Evolutionary conservation across 768 basidiomycete species (phyloP).

Genomic region (Russula sp.): DNA sequence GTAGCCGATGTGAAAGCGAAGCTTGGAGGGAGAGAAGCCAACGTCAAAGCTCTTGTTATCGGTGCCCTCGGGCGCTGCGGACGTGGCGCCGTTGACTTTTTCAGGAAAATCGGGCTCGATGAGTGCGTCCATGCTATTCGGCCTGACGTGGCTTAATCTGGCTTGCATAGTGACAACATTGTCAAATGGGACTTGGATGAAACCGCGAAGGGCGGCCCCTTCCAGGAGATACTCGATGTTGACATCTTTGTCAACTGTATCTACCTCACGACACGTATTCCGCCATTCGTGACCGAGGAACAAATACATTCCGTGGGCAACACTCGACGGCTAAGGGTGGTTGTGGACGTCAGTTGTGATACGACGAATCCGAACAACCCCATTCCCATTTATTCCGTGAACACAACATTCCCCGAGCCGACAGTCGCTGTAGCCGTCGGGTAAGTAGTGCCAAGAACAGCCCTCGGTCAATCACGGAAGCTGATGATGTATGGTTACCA

Average conservation of each 20-base stretch:
- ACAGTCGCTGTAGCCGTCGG: slow-evolving; percentile 83
- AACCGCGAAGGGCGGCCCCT: slow-evolving; percentile 95
- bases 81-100: slow-evolving; percentile 90
- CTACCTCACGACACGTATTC: slow-evolving; percentile 84
- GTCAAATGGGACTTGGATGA: slow-evolving; percentile 97
- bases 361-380: slow-evolving; percentile 99
- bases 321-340: slow-evolving; percentile 64
- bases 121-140: slow-evolving; percentile 60
- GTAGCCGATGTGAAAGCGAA: slow-evolving; percentile 64
- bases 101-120: slow-evolving; percentile 90
- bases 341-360: slow-evolving; percentile 98
- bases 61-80: slow-evolving; percentile 96
- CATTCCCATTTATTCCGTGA: slow-evolving; percentile 89
- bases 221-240: slow-evolving; percentile 90
- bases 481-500: slow-evolving; percentile 29
- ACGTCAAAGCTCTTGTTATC: slow-evolving; percentile 86
- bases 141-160: background rate
- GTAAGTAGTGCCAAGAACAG: slow-evolving; percentile 45
- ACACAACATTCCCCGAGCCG: slow-evolving; percentile 91
- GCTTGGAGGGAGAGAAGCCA: slow-evolving; percentile 66
- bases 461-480: slow-evolving; percentile 13
- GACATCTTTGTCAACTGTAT: slow-evolving; percentile 99
- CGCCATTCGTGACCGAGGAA: slow-evolving; percentile 73
- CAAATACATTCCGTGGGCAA: slow-evolving; percentile 71
- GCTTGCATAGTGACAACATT: slow-evolving; percentile 71